These are phyloP conservation scores for Hanseniaspora taiwanica DNA, from an alignment of 805 yeast species.

Conservation along the genomic window DNA sequence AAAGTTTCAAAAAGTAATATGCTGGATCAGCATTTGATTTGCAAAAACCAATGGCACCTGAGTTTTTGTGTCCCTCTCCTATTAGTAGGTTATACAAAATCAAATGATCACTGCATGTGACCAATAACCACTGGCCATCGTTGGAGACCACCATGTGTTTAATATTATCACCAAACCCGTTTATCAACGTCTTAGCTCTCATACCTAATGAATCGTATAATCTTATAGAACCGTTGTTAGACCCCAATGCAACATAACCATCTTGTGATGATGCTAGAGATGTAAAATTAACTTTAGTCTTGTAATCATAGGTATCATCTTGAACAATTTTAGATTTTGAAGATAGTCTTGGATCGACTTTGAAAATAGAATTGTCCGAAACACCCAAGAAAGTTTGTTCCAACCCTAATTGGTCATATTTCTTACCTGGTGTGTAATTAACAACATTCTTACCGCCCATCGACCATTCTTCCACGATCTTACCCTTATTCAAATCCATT, in stretches of 20 bases:
- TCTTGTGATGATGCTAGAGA: constrained; percentile 56
- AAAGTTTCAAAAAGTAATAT: constrained; percentile 52
- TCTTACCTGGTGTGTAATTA: constrained; percentile 55
- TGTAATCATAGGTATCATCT: constrained; percentile 39
- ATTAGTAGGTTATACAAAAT: constrained; percentile 56
- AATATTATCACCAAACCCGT: constrained; percentile 71
- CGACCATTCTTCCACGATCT: constrained; percentile 79
- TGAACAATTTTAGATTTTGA: constrained; percentile 45
- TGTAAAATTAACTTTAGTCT: constrained; percentile 41
- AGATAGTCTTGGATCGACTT: constrained; percentile 64
- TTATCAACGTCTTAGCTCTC: constrained; percentile 65
- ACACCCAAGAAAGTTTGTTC: constrained; percentile 69
- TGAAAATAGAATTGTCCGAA: constrained; percentile 51
- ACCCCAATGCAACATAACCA: constrained; percentile 69
- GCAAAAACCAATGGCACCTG: constrained; percentile 56
- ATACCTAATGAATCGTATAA: constrained; percentile 61
- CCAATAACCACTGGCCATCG: constrained; percentile 72
- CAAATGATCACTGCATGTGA: constrained; percentile 63
- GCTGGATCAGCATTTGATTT: constrained; percentile 52
- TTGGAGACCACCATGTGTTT: constrained; percentile 57
- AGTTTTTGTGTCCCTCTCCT: constrained; percentile 41
- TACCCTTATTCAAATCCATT: constrained; percentile 71
- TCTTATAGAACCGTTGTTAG: constrained; percentile 61
- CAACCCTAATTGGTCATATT: constrained; percentile 57
- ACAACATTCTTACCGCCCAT: constrained; percentile 38